Evolutionary conservation across 345 rosid species (phyloP).

Genomic region (Brassica juncea): DNA sequence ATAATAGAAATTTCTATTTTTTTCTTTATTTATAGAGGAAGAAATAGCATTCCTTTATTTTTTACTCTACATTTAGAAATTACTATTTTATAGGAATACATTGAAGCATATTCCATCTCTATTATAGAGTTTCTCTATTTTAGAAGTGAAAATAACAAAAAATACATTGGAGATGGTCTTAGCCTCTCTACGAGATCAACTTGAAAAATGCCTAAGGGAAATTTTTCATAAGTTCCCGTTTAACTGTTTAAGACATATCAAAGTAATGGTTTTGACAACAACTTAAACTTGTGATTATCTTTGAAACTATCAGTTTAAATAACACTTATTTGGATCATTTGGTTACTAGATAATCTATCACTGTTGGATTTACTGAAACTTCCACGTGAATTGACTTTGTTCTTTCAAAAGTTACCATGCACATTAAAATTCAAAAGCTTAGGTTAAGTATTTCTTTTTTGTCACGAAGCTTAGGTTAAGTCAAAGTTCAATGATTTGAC

Average conservation of each 20-base stretch:
- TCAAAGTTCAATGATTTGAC: not conserved
- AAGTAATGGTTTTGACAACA: not conserved
- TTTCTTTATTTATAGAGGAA: too few relatives aligned
- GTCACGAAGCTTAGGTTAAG: not conserved
- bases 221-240: not conserved
- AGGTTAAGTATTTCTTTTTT: not conserved
- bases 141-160: too few relatives aligned
- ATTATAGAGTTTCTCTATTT: too few relatives aligned
- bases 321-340: not conserved
- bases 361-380: not conserved
- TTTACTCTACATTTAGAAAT: too few relatives aligned
- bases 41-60: too few relatives aligned
- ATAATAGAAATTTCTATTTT: too few relatives aligned
- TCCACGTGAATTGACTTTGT: not conserved
- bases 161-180: too few relatives aligned
- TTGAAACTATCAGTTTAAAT: not conserved
- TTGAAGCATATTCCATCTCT: too few relatives aligned
- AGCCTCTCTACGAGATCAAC: not conserved
- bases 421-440: not conserved
- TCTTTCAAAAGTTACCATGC: not conserved
- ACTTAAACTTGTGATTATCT: not conserved
- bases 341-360: not conserved
- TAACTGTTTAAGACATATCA: constrained; percentile 1
- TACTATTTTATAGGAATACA: too few relatives aligned
- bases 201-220: not conserved